Evolutionary conservation across 495 filamentous ascomycete genomes (phyloP).

Genomic region (Staphylotrichum tortipilum): DNA sequence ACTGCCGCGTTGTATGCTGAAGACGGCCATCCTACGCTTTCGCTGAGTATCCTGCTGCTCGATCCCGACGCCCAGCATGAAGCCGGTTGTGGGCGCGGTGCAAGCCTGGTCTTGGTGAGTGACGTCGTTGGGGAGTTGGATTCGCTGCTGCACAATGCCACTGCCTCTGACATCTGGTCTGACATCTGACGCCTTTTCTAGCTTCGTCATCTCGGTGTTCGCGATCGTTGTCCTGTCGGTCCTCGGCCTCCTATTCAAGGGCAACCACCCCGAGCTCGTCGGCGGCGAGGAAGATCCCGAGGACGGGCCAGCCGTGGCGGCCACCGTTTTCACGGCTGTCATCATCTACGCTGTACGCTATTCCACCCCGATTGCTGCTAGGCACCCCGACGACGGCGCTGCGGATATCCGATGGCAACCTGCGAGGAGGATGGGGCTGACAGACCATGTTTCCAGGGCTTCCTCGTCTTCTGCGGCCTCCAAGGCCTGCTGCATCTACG

Average conservation of each 20-base stretch:
- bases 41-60: no score
- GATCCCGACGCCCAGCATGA: conserved; percentile 53
- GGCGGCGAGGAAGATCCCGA: conserved; percentile 64
- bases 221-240: conserved; percentile 81
- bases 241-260: conserved; percentile 70
- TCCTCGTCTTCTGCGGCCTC: conserved; percentile 81
- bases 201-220: conserved; percentile 79
- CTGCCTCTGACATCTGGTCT: no score
- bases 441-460: conserved; percentile 45
- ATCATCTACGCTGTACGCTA: conserved; percentile 69
- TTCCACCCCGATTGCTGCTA: neutral
- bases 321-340: conserved; percentile 75
- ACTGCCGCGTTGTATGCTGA: neutral
- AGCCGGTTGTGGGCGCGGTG: conserved; percentile 80
- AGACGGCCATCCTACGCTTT: no score
- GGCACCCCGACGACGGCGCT: no score
- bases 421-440: no score
- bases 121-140: neutral
- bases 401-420: no score
- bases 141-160: no score
- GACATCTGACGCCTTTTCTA: conserved; percentile 29
- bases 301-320: conserved; percentile 68
- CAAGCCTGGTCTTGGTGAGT: conserved; percentile 89
- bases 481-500: conserved; percentile 75
- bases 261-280: conserved; percentile 69